Evolutionary conservation across 371 early-diverging fungal genomes (phyloP).

Genomic region (Thermomucor indicae-seudaticae): DNA sequence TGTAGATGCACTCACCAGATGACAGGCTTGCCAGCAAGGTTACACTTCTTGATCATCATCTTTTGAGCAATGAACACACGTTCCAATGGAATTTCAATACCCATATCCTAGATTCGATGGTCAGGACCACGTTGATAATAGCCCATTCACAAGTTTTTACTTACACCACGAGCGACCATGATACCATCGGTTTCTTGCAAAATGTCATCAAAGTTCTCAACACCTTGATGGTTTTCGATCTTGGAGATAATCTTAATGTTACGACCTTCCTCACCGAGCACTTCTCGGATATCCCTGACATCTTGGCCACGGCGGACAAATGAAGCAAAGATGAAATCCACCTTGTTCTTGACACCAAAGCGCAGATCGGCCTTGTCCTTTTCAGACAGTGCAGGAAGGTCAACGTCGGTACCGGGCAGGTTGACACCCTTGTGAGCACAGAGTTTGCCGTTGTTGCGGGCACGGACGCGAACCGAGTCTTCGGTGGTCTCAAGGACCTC

Average conservation of each 20-base stretch:
- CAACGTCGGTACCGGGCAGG: conserved; percentile 82
- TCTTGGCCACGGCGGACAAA: conserved; percentile 93
- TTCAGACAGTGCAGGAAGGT: conserved; percentile 90
- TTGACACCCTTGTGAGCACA: conserved; percentile 87
- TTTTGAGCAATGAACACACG: conserved; percentile 95
- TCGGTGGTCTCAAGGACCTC: conserved; percentile 65
- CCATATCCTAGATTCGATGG: conserved; percentile 70
- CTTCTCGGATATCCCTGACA: conserved; percentile 75
- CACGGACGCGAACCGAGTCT: conserved; percentile 67
- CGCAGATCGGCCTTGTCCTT: conserved; percentile 90
- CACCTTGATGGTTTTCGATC: conserved; percentile 95
- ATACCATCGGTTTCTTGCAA: conserved; percentile 93
- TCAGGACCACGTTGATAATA: background rate
- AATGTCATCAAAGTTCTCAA: conserved; percentile 97
- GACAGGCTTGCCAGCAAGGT: conserved; percentile 93
- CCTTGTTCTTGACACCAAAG: conserved; percentile 92
- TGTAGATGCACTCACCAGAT: conserved; percentile 57
- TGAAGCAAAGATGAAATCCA: conserved; percentile 97
- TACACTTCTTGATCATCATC: conserved; percentile 95
- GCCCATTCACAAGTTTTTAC: too few relatives aligned
- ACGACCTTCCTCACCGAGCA: conserved; percentile 75
- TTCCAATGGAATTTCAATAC: conserved; percentile 94
- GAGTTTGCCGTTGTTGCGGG: conserved; percentile 73
- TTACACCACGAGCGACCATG: conserved; percentile 97
- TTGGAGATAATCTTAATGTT: conserved; percentile 93